Base-by-base conservation (phyloP, 1,139 yeast species). In the Pichia sp. region DNA sequence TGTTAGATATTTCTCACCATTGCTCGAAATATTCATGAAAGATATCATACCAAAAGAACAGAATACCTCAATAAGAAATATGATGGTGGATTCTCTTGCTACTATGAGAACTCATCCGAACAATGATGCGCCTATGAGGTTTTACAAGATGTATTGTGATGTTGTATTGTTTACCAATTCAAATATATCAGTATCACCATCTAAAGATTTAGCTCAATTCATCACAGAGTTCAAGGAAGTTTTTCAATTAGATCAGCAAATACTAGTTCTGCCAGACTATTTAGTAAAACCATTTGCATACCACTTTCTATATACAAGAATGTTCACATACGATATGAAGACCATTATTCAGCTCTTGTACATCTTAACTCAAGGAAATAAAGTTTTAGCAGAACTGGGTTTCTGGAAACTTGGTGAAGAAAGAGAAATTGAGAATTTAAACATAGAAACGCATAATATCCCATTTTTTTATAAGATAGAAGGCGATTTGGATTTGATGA, bases 371-470 rank as follows among this genome's bases (percentile, higher is more conserved):
- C 46, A 31, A 3, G 50, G 52, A 5, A 49, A 54, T 42, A 8
- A 4, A 19, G 8, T 11, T 5, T 13, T 57, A 10, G 42, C 15
- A 3, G 26, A 47, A 4, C 8, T 51, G 13, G 61, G 57, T 47
- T 54, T 54, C 38, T 59, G 59, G 59, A 45, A 51, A 30, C 8
- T 53, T 5, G 31, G 53, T 3, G 16, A 40, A 2, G 15, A 29
- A 3, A 47, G 42, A 23, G 45, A 50, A 7, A 47, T 10, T 11
- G 13, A 15, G 19, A 11, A 31, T 10, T 15, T 42, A 15, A 23
- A 43, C 8, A 8, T 4, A 10, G 30, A n/a, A 26, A n/a, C 15
- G 3, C 15, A 13, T 10, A 13, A 8, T 11, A 36, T 13, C 4
- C n/a, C 40, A 36, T 36, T 36, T 5, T 11, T 15, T 3, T 54